Conservation (phyloP, 208 protist genomes). For the Crithidia brevicula region DNA sequence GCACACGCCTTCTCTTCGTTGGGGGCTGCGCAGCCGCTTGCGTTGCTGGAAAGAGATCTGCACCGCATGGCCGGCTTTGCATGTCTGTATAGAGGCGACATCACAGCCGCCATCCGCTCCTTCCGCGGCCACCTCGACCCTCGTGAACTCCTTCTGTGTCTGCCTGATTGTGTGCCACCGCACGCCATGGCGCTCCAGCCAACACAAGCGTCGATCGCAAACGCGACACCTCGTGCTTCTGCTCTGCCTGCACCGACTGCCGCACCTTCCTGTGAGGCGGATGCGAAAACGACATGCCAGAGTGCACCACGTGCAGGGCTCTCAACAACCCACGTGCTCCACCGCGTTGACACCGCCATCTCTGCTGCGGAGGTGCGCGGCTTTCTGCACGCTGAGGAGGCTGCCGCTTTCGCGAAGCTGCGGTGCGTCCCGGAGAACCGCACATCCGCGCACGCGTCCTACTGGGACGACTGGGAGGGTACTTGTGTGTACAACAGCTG, state of each 20-base stretch:
- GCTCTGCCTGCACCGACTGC: neutral
- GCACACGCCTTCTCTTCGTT: neutral
- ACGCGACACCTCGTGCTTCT: neutral
- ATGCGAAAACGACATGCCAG: neutral
- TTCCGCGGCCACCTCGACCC: slow-evolving; percentile 70
- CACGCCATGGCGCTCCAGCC: slow-evolving; percentile 4
- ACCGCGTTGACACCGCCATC: neutral
- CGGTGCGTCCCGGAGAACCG: neutral
- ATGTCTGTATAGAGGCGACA: slow-evolving; percentile 49
- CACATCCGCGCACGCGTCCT: neutral
- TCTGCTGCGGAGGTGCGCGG: neutral
- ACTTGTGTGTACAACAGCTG: slow-evolving; percentile 33
- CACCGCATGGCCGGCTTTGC: slow-evolving; percentile 75
- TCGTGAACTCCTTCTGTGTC: slow-evolving; percentile 60
- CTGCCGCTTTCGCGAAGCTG: neutral
- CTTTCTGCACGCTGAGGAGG: neutral
- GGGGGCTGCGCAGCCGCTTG: slow-evolving; percentile 16
- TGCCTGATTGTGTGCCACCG: slow-evolving; percentile 75
- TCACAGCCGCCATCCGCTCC: slow-evolving; percentile 52
- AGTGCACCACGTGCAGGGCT: no score
- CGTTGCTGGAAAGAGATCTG: slow-evolving; percentile 60
- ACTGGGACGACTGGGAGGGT: slow-evolving; percentile 28
- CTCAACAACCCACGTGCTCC: no score
- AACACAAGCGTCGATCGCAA: no score
- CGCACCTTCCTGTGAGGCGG: neutral